A percentile compares a stretch with the other conserved stretches of the same genome.
Conservation (phyloP, 257 asterid species). For the Scutellaria minor region DNA sequence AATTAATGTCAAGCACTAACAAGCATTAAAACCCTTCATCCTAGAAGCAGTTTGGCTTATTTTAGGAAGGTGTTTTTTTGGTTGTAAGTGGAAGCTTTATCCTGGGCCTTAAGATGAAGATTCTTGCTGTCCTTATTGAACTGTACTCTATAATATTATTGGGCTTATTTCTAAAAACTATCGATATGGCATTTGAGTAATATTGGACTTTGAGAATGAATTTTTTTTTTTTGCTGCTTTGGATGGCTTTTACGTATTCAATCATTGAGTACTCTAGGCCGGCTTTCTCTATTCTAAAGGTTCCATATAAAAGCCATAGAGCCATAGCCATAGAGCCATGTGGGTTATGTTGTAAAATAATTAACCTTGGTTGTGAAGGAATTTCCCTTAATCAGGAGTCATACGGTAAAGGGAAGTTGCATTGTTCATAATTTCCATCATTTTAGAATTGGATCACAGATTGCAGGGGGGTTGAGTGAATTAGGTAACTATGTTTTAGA, state of each 20-base stretch:
- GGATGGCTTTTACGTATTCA: background rate
- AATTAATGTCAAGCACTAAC: background rate
- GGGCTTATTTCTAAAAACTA: background rate
- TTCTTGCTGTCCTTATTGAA: slow-evolving; percentile 24
- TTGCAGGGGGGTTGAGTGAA: too few relatives aligned
- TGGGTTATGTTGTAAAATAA: background rate
- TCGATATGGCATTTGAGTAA: background rate
- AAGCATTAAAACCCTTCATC: background rate
- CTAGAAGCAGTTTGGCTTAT: slow-evolving; percentile 18
- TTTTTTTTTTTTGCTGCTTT: background rate
- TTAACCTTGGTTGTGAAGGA: background rate
- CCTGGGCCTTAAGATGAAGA: slow-evolving; percentile 21
- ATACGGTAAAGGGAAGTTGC: background rate
- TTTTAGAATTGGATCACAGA: background rate
- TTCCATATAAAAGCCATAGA: too few relatives aligned
- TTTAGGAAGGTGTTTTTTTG: slow-evolving; percentile 1
- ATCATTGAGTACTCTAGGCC: too few relatives aligned
- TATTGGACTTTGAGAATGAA: slow-evolving; percentile 3
- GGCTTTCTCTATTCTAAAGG: too few relatives aligned
- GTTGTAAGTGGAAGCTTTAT: slow-evolving; percentile 8
- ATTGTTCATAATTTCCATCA: background rate
- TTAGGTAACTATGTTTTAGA: too few relatives aligned
- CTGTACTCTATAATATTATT: background rate
- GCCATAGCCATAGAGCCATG: too few relatives aligned
- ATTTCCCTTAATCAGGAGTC: background rate